A percentile compares a stretch with the other conserved stretches of the same genome.
Conservation (phyloP, 2,329 filamentous ascomycete genomes). For the Aspergillus nomiae region DNA sequence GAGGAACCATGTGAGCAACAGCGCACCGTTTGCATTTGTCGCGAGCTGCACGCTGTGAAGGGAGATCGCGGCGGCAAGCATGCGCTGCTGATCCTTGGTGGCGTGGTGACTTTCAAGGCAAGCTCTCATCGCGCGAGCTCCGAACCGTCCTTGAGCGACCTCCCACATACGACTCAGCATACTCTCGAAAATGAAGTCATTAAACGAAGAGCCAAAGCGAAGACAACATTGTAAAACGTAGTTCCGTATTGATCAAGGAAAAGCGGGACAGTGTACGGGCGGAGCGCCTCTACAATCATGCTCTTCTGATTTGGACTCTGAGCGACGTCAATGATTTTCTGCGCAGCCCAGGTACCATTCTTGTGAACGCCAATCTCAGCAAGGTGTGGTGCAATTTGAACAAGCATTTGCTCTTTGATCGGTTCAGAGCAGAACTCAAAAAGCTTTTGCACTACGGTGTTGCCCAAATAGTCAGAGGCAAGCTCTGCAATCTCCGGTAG, state of each 20-base stretch:
- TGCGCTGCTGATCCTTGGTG: slow-evolving; percentile 90
- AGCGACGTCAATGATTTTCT: slow-evolving; percentile 98
- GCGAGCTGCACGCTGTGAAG: slow-evolving; percentile 94
- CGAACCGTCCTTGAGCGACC: slow-evolving; percentile 87
- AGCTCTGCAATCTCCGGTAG: slow-evolving; percentile 94
- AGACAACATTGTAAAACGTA: slow-evolving; percentile 97
- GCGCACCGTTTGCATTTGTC: slow-evolving; percentile 91
- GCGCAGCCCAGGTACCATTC: slow-evolving; percentile 98
- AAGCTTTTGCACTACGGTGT: slow-evolving; percentile 98
- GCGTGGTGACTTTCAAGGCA: slow-evolving; percentile 95
- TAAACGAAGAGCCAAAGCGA: slow-evolving; percentile 84
- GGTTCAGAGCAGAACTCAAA: slow-evolving; percentile 95
- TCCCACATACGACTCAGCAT: slow-evolving; percentile 97
- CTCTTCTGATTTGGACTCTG: slow-evolving; percentile 81
- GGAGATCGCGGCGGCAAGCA: slow-evolving; percentile 93
- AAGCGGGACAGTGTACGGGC: slow-evolving; percentile 82
- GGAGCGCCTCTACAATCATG: slow-evolving; percentile 80
- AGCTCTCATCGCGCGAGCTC: slow-evolving; percentile 92
- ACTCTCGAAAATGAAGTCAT: slow-evolving; percentile 96
- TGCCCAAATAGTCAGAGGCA: slow-evolving; percentile 93
- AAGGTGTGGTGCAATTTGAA: slow-evolving; percentile 84
- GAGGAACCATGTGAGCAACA: slow-evolving; percentile 95
- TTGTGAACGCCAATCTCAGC: slow-evolving; percentile 98
- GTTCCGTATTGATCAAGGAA: slow-evolving; percentile 97
- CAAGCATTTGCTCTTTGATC: slow-evolving; percentile 87